phyloP scores from a whole-genome alignment of 2,329 filamentous ascomycete genomes.

The Pyricularia pennisetigena region DNA sequence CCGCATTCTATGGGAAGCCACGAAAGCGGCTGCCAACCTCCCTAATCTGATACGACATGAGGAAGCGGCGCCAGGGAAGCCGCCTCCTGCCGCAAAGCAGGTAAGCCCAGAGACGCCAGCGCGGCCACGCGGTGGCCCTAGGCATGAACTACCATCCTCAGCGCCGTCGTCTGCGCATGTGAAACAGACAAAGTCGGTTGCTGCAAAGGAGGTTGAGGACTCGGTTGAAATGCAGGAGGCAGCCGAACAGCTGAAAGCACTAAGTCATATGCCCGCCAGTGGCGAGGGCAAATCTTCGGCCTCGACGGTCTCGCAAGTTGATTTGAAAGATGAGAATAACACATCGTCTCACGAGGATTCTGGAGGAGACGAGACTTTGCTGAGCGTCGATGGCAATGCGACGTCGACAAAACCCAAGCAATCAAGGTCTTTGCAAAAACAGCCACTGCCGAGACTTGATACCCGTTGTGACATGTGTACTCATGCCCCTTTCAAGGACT shows the following conservation, averaged over 20 bases:
- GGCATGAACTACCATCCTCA: constrained; percentile 1
- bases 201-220: constrained; percentile 45
- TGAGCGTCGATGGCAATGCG: constrained; percentile 21
- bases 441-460: constrained; percentile 41
- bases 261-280: constrained; percentile 50
- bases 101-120: not conserved
- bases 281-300: constrained; percentile 23
- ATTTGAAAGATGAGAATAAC: constrained; percentile 20
- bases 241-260: constrained; percentile 54
- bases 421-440: constrained; percentile 36
- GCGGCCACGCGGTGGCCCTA: not conserved
- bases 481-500: constrained; percentile 57
- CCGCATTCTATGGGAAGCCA: constrained; percentile 43
- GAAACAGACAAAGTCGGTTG: constrained; percentile 15
- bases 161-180: not conserved
- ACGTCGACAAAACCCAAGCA: constrained; percentile 25
- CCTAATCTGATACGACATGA: constrained; percentile 15
- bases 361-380: constrained; percentile 27
- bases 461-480: constrained; percentile 52
- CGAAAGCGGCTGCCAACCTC: constrained; percentile 32
- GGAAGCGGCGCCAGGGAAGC: not conserved
- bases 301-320: not conserved
- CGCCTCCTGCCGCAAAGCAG: not conserved
- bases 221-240: constrained; percentile 62
- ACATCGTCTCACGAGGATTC: constrained; percentile 31